Evolutionary conservation across 352 stramenopile genomes (phyloP).

Genomic region (Phytophthora pini): DNA sequence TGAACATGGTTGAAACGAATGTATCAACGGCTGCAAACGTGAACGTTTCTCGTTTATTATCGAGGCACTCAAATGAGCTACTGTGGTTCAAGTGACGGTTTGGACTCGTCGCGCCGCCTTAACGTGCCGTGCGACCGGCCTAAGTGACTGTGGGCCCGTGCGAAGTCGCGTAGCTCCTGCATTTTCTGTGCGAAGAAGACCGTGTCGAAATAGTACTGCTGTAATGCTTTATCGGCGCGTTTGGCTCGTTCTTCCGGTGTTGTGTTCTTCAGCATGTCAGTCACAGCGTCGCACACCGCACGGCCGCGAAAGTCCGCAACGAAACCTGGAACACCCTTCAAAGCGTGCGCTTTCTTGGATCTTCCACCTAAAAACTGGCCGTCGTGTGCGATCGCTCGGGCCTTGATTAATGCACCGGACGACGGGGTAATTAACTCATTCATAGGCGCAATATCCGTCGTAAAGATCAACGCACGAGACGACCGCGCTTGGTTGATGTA

Average conservation of each 20-base stretch:
- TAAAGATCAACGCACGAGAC: slow-evolving; percentile 52
- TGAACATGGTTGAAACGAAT: slow-evolving; percentile 1
- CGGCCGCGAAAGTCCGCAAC: slow-evolving; percentile 43
- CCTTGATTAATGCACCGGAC: slow-evolving; percentile 49
- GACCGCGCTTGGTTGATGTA: slow-evolving; percentile 74
- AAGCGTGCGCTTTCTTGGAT: slow-evolving; percentile 35
- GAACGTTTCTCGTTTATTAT: slow-evolving; percentile 9
- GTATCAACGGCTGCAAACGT: slow-evolving; percentile 2
- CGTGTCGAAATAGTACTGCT: slow-evolving; percentile 72
- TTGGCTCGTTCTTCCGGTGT: slow-evolving; percentile 37
- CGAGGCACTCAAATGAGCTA: neutral
- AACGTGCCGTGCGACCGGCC: slow-evolving; percentile 25
- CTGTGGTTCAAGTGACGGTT: neutral
- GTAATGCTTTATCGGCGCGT: slow-evolving; percentile 41
- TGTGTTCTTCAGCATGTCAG: slow-evolving; percentile 41
- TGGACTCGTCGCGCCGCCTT: slow-evolving; percentile 20
- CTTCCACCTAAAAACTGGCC: slow-evolving; percentile 47
- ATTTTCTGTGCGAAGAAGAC: slow-evolving; percentile 70
- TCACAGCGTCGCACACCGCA: slow-evolving; percentile 54
- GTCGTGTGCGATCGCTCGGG: slow-evolving; percentile 21
- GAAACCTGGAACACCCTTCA: slow-evolving; percentile 48
- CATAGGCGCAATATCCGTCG: slow-evolving; percentile 62
- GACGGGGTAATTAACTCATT: slow-evolving; percentile 59
- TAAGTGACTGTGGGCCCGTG: slow-evolving; percentile 33
- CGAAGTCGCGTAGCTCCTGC: slow-evolving; percentile 49